A percentile compares a stretch with the other conserved stretches of the same genome.
phyloP scores from a whole-genome alignment of 345 rosid species.

The Excoecaria agallocha region DNA sequence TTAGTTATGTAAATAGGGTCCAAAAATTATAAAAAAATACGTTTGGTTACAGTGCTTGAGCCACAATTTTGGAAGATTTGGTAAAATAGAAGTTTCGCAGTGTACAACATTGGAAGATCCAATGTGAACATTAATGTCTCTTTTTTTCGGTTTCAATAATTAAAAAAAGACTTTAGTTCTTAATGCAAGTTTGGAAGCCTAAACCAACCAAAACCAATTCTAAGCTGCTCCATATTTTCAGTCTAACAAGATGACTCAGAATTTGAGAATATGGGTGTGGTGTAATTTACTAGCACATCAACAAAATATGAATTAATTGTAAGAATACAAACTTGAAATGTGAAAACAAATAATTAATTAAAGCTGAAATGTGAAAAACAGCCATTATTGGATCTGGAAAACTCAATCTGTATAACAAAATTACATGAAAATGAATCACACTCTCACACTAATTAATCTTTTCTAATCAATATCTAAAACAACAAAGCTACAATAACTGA shows the following conservation, averaged over 20 bases:
- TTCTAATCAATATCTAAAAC: slow-evolving; percentile 20
- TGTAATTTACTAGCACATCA: background rate
- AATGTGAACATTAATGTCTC: background rate
- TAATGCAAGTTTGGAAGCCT: background rate
- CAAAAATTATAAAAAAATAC: too few species aligned
- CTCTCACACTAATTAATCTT: background rate
- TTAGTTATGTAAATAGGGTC: too few species aligned
- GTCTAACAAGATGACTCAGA: background rate
- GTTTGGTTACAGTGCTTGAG: too few species aligned
- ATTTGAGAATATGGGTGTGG: background rate
- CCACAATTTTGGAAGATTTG: slow-evolving; percentile 8
- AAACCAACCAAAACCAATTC: background rate
- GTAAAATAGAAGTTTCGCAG: background rate
- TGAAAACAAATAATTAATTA: background rate
- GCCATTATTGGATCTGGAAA: slow-evolving; percentile 5
- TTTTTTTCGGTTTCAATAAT: background rate
- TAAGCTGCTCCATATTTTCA: background rate
- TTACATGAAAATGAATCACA: slow-evolving; percentile 25
- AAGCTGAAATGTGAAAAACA: background rate
- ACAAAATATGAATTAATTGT: too few species aligned
- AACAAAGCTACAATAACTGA: slow-evolving; percentile 32
- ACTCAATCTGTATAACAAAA: slow-evolving; percentile 20
- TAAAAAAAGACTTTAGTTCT: background rate
- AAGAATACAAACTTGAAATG: too few species aligned
- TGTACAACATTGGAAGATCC: background rate